Base-by-base conservation (phyloP, 2,329 filamentous ascomycete species). In the Sphaerulina populicola region DNA sequence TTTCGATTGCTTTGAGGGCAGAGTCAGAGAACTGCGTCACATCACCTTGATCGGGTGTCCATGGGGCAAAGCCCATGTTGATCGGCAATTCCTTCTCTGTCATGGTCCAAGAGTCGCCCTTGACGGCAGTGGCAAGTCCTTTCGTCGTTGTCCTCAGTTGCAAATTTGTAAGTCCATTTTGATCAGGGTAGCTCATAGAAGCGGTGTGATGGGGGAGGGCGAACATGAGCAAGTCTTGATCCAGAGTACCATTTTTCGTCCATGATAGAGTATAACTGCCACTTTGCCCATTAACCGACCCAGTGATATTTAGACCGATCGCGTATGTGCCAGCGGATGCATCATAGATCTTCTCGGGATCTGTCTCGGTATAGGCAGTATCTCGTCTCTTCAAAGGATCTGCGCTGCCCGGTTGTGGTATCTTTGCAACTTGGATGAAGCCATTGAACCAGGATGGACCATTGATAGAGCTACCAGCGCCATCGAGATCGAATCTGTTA, bases 141-240 rank as follows among this genome's bases (percentile, higher is more conserved):
- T 96, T 97, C 15, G 88, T 94, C 0, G 88, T 85, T 0, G 88
- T 91, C 51, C 83, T 79, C 47, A 97, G 72, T 56, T 78, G 74
- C 1, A 93, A 66, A 4, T 72, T 66, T 1, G 64, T 67, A 36
- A 72, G 63, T 6, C 74, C 72, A 21, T 73, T 70, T 9, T 70
- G 71, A 7, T 80, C 80, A 1, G 69, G 68, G 0, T 68, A 60
- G 57, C 88, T 80, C 54, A 97, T 90, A 0, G 86, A 88, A 30
- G 81, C 73, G 2, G 88, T 66, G 59, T 97, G 93, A 67, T 97
- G 93, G 18, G 90, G 88, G 43, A 98, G 72, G 12, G 86, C 87
- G 66, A 86, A 96, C 83, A 94, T 93, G 57, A 93, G 74, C 18
- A 95, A 73, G 2, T 75, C 77, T 12, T 78, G 72, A 6, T 71